Percentiles rank a stretch among this genome's conserved stretches.
These are phyloP conservation scores for Starmerella etchellsii DNA, from an alignment of 805 yeast species.

Conservation along the genomic window DNA sequence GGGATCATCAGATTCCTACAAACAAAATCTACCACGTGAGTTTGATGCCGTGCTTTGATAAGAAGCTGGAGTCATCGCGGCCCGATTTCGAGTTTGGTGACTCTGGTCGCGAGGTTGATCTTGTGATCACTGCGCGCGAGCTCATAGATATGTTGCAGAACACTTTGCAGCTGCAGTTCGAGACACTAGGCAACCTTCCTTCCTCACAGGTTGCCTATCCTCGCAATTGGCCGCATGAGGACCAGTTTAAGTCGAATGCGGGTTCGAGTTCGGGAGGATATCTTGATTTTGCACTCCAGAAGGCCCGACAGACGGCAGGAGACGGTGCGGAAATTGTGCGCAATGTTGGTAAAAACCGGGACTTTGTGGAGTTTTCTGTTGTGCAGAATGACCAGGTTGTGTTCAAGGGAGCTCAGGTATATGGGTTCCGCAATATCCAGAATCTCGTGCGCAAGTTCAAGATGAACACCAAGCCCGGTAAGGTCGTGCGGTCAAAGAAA, in stretches of 20 bases:
- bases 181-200: slow-evolving; percentile 6
- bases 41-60: slow-evolving; percentile 95
- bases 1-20: slow-evolving; percentile 25
- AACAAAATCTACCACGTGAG: slow-evolving; percentile 60
- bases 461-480: slow-evolving; percentile 11
- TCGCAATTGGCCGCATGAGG: slow-evolving; percentile 44
- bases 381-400: slow-evolving; percentile 31
- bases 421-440: slow-evolving; percentile 91
- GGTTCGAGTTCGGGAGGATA: slow-evolving; percentile 90
- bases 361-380: slow-evolving; percentile 57
- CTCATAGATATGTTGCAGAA: slow-evolving; percentile 58
- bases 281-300: slow-evolving; percentile 49
- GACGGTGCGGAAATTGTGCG: slow-evolving; percentile 33
- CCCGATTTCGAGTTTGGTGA: slow-evolving; percentile 50
- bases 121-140: slow-evolving; percentile 88
- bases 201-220: slow-evolving; percentile 29
- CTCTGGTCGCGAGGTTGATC: slow-evolving; percentile 60
- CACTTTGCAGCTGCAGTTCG: slow-evolving; percentile 27
- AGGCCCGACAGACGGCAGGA: slow-evolving; percentile 13
- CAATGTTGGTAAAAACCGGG: slow-evolving; percentile 50
- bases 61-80: slow-evolving; percentile 86
- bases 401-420: slow-evolving; percentile 53
- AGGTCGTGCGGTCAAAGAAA: slow-evolving; percentile 16
- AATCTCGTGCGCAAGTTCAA: slow-evolving; percentile 77
- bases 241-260: slow-evolving; percentile 57